Percentiles rank a stretch among this genome's conserved stretches.
Evolutionary conservation across 2,329 filamentous ascomycete species (phyloP).

Genomic region (Acrodontium crateriforme): DNA sequence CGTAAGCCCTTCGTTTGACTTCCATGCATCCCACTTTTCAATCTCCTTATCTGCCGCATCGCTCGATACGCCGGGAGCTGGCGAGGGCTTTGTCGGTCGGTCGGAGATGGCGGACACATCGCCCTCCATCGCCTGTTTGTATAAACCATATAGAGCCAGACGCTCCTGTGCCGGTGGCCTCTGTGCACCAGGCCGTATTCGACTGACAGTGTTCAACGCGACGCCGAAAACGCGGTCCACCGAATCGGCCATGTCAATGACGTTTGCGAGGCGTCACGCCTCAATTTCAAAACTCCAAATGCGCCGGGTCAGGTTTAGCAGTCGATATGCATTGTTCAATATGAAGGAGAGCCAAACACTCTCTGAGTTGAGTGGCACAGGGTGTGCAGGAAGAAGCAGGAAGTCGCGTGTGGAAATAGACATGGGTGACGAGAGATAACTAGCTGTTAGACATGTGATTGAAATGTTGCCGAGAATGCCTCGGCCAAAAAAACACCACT

Average conservation of each 20-base stretch:
- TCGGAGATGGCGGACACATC: conserved; percentile 92
- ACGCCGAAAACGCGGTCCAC: conserved; percentile 96
- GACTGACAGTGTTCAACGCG: conserved; percentile 96
- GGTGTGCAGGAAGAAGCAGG: no score
- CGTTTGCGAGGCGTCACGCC: conserved; percentile 3
- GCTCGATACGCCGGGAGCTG: conserved; percentile 7
- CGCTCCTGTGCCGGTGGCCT: conserved; percentile 76
- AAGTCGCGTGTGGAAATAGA: no score
- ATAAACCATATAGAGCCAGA: conserved; percentile 87
- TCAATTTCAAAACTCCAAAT: conserved; percentile 1
- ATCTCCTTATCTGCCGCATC: conserved; percentile 23
- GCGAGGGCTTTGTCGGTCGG: conserved; percentile 42
- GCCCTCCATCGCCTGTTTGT: conserved; percentile 98
- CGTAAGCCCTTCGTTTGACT: conserved; percentile 66
- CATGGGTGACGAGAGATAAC: no score
- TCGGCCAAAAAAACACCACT: no score
- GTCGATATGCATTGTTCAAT: no score
- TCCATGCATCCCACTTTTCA: conserved; percentile 69
- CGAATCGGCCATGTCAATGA: background rate
- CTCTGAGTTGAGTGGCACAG: no score
- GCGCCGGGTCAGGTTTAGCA: background rate
- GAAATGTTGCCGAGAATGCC: no score
- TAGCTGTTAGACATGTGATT: no score
- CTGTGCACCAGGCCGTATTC: conserved; percentile 84
- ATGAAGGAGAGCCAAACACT: no score